Percentiles rank a stretch among this genome's conserved stretches.
Evolutionary conservation across 768 basidiomycete genomes (phyloP).

Genomic region (Lanmaoa rubissima): DNA sequence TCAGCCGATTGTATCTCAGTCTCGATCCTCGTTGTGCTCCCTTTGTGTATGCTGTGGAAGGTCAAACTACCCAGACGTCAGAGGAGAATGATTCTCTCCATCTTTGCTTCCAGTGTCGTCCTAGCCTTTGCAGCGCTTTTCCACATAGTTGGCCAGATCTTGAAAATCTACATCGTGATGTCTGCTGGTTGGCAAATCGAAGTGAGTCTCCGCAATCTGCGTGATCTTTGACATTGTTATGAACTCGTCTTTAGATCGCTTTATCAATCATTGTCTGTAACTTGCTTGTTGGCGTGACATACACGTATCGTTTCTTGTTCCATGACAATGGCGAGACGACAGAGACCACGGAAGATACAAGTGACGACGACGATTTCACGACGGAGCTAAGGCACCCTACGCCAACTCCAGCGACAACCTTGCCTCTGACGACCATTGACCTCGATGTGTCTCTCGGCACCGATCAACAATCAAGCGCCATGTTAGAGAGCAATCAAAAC

Average conservation of each 20-base stretch:
- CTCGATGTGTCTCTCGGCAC: background rate
- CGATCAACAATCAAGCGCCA: background rate
- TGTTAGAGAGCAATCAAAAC: too few species aligned
- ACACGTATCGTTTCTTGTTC: background rate
- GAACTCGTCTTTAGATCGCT: background rate
- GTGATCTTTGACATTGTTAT: background rate
- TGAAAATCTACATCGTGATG: background rate
- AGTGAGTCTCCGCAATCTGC: background rate
- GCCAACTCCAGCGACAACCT: background rate
- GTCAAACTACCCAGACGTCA: conserved; percentile 16
- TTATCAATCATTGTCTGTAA: conserved; percentile 11
- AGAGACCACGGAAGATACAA: background rate
- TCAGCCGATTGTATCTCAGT: conserved; percentile 10
- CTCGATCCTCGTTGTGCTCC: conserved; percentile 6
- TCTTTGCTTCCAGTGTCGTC: conserved; percentile 11
- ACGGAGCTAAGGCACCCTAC: background rate
- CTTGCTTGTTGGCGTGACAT: conserved; percentile 13
- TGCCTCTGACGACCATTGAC: conserved; percentile 5
- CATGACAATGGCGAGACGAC: background rate
- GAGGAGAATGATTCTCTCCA: conserved; percentile 5
- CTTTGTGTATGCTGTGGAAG: conserved; percentile 15
- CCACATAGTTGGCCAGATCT: too few species aligned
- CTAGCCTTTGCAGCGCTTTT: conserved; percentile 7
- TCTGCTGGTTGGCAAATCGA: background rate
- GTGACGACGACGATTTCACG: conserved; percentile 10